Percentiles rank a stretch among this genome's conserved stretches.
phyloP scores from a whole-genome alignment of 225 moss, liverwort and hornwort genomes.

The Straminergon stramineum region DNA sequence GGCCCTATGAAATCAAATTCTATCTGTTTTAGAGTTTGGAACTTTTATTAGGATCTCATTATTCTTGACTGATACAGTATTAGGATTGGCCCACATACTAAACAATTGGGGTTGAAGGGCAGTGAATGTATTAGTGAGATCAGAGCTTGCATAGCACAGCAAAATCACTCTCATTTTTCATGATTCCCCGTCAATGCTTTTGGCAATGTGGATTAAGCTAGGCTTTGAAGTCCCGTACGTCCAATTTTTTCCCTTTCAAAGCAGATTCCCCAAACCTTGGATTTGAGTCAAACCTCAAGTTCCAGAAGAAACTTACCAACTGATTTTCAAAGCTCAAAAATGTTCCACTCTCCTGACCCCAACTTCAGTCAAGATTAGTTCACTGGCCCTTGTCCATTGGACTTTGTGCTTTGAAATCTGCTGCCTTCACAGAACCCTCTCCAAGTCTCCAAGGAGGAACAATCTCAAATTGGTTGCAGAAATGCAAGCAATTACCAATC shows the following conservation, averaged over 20 bases:
- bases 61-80: background rate
- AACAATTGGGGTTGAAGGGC: background rate
- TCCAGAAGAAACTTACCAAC: background rate
- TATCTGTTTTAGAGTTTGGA: background rate
- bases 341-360: no score
- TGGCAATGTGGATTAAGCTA: background rate
- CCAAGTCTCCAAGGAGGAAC: no score
- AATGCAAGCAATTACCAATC: no score
- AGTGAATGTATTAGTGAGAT: background rate
- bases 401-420: background rate
- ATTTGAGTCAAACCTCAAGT: background rate
- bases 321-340: background rate
- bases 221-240: background rate
- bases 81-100: background rate
- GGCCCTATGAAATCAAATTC: background rate
- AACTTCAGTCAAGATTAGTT: background rate
- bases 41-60: background rate
- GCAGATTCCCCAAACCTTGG: background rate
- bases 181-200: background rate
- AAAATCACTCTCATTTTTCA: no score
- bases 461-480: background rate
- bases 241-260: background rate
- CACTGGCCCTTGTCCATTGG: background rate
- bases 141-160: accelerated
- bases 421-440: background rate